These are phyloP conservation scores for Psidium friedrichsthalianum DNA, from an alignment of 345 rosid genomes.

Conservation along the genomic window DNA sequence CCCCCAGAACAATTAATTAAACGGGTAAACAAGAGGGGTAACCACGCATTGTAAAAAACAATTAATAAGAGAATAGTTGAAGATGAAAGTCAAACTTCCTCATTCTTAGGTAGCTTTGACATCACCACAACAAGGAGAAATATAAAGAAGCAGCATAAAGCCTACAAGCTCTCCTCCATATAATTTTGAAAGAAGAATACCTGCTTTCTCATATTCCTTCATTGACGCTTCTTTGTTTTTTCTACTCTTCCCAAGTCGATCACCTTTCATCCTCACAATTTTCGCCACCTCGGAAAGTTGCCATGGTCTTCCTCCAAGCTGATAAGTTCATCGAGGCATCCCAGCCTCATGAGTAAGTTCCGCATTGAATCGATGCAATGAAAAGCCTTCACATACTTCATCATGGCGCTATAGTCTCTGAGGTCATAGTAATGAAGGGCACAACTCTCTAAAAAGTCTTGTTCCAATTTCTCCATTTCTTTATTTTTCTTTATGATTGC, in stretches of 20 bases:
- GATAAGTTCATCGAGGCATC: slow-evolving; percentile 25
- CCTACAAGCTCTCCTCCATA: background rate
- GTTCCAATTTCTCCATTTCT: slow-evolving; percentile 14
- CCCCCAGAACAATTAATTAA: background rate
- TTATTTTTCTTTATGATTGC: background rate
- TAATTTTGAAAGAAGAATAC: background rate
- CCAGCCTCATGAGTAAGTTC: slow-evolving; percentile 15
- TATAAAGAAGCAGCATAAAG: background rate
- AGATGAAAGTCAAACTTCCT: background rate
- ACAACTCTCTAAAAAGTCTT: slow-evolving; percentile 22
- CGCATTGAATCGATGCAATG: slow-evolving; percentile 8
- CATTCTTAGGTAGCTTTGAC: background rate
- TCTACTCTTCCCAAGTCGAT: background rate
- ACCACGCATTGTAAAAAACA: background rate
- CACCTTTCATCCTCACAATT: background rate
- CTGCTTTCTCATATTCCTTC: slow-evolving; percentile 18
- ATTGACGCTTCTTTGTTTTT: background rate
- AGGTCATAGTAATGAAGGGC: slow-evolving; percentile 20
- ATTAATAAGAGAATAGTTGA: background rate
- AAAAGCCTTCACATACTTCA: slow-evolving; percentile 21
- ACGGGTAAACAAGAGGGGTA: background rate
- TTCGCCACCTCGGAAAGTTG: slow-evolving; percentile 22
- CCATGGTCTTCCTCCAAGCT: slow-evolving; percentile 21
- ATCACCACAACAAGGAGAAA: background rate
- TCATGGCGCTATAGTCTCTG: slow-evolving; percentile 16